Percentiles rank a stretch among this genome's conserved stretches.
These are phyloP conservation scores for Plasmodium ovale DNA, from an alignment of 169 alveolate genomes.

Conservation along the genomic window DNA sequence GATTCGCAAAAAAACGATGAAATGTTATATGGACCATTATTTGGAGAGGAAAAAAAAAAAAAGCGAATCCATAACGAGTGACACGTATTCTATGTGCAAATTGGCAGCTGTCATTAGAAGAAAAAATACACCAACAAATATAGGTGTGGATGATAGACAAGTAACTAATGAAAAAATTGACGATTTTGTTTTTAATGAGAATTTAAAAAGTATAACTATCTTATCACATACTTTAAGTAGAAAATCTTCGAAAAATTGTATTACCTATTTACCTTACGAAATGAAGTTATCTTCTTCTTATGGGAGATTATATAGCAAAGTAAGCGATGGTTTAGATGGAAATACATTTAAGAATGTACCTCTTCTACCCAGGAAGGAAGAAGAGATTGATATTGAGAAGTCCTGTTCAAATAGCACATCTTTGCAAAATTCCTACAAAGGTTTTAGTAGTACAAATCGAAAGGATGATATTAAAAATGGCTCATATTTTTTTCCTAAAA, in stretches of 20 bases:
- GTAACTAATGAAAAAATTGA: conserved; percentile 35
- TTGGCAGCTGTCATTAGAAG: neutral
- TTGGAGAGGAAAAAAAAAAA: conserved; percentile 10
- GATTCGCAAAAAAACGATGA: neutral
- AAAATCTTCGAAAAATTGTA: conserved; percentile 15
- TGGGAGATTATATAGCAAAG: too few species aligned
- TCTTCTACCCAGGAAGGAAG: too few species aligned
- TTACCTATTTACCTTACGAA: conserved; percentile 7
- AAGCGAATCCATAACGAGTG: neutral
- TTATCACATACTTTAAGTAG: conserved; percentile 19
- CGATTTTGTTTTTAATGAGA: conserved; percentile 53
- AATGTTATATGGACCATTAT: neutral
- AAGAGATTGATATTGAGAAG: too few species aligned
- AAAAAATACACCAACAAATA: neutral
- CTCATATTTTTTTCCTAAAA: too few species aligned
- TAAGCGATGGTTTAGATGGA: too few species aligned
- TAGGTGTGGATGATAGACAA: neutral
- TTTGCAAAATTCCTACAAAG: too few species aligned
- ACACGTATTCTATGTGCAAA: neutral
- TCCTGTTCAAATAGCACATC: too few species aligned
- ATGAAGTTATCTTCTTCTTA: too few species aligned
- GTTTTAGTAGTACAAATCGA: too few species aligned
- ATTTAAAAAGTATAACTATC: conserved; percentile 47
- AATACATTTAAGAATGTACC: too few species aligned
- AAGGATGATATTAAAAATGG: too few species aligned